Evolutionary conservation across 306 rosid species (phyloP), one percentile per base, ranked within the genome.

Genomic region (Cicer cuneatum): DNA sequence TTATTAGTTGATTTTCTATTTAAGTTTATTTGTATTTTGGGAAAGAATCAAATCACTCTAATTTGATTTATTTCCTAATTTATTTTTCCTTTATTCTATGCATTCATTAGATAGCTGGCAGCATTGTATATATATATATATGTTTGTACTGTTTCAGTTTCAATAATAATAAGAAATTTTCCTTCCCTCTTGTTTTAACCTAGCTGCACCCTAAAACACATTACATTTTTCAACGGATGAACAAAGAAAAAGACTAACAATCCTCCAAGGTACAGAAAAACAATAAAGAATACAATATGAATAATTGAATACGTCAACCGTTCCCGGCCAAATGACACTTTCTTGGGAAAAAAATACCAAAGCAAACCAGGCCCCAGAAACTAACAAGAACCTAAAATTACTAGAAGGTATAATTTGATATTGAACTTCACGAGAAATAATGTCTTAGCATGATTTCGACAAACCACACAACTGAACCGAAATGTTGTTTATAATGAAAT

Each of bases 221-320:
- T n/a, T n/a, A n/a, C n/a, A n/a, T n/a, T n/a, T n/a, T 6, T 47
- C 49, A 1, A 66, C 18, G 21, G 68, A 73, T 8, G 54, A 45
- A 51, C 71, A 37, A 29, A 49, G 39, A 48, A 80, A 65, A 79
- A 43, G 7, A 67, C 49, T 14, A 80, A 41, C 45, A 51, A 57
- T 57, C 39, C 66, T 41, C 52, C 5, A 46, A 37, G 10, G 52
- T n/a, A 65, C 14, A 14, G 45, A 40, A 33, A 79, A 71, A 66
- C 58, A 51, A 39, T 59, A 19, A 5, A 42, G 16, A 66, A 66
- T 64, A 47, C 35, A 69, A 19, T 38, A 65, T 12, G 39, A 73
- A 66, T 19, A 19, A 71, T 42, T 12, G 14, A 67, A 66, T 18
- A 67, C 18, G 57, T 41, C 71, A 39, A 72, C 38, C 12, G 42